A percentile compares a stretch with the other conserved stretches of the same genome.
Conservation (phyloP, 495 filamentous ascomycete species). For the Apiosordaria backusii region DNA sequence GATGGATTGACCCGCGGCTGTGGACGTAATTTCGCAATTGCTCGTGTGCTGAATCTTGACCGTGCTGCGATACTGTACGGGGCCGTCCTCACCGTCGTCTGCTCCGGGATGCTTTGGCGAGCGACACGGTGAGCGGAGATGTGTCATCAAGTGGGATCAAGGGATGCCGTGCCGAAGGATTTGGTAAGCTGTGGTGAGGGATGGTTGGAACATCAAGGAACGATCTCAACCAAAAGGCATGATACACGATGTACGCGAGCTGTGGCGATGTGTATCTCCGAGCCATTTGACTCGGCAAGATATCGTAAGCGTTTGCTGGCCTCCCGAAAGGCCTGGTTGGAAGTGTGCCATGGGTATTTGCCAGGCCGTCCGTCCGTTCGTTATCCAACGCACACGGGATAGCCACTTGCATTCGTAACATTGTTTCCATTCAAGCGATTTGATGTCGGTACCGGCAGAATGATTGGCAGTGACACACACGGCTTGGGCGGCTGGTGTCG, state of each 20-base stretch:
- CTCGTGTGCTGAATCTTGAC: conserved; percentile 1
- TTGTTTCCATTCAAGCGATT: not conserved
- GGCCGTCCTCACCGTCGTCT: conserved; percentile 6
- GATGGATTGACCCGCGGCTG: conserved; percentile 35
- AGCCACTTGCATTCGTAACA: not conserved
- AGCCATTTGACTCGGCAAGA: too few species aligned
- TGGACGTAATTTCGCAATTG: conserved; percentile 31
- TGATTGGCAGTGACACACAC: conserved; percentile 22
- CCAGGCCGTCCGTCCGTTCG: not conserved
- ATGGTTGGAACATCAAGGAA: conserved; percentile 4
- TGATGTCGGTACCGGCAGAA: conserved; percentile 24
- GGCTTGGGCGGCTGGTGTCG: conserved; percentile 17
- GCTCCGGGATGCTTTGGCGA: conserved; percentile 2
- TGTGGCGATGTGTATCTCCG: too few species aligned
- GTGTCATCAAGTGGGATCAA: conserved; percentile 1
- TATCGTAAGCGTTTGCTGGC: conserved; percentile 19
- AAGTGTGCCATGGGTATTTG: not conserved
- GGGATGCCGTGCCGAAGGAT: not conserved
- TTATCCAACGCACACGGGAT: not conserved
- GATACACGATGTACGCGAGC: not conserved
- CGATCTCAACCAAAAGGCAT: too few species aligned
- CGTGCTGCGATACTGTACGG: conserved; percentile 20
- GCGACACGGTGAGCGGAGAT: conserved; percentile 14
- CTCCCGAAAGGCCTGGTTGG: conserved; percentile 12
- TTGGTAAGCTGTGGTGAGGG: conserved; percentile 4